Evolutionary conservation across 441 rosid species (phyloP).

Genomic region (Mallotus japonicus): DNA sequence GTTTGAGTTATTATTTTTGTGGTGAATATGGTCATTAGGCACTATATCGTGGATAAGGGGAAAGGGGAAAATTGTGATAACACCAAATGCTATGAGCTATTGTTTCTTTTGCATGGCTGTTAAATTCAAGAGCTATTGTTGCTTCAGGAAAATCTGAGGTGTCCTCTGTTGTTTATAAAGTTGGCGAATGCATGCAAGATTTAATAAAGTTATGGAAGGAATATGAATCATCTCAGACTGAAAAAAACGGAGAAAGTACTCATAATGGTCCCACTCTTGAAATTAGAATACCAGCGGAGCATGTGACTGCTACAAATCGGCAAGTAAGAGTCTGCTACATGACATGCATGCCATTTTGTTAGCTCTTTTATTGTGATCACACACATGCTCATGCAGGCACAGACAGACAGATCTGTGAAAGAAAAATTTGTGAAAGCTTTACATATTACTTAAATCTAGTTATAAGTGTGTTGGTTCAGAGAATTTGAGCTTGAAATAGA

Average conservation of each 20-base stretch:
- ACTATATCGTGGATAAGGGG: constrained; percentile 9
- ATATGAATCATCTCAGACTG: constrained; percentile 64
- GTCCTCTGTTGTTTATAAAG: constrained; percentile 82
- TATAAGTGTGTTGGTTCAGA: too few species aligned
- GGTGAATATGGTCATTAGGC: constrained; percentile 21
- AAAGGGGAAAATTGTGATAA: constrained; percentile 1
- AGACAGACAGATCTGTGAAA: too few species aligned
- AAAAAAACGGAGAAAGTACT: constrained; percentile 62
- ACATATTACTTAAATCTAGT: too few species aligned
- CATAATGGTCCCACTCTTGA: constrained; percentile 88
- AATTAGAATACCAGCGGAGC: constrained; percentile 91
- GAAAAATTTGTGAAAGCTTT: too few species aligned
- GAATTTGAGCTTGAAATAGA: neutral
- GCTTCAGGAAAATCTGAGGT: constrained; percentile 85
- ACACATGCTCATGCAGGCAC: too few species aligned
- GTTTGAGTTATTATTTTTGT: constrained; percentile 12
- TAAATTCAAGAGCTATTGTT: constrained; percentile 30
- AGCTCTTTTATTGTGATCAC: neutral
- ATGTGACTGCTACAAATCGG: constrained; percentile 98
- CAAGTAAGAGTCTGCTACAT: constrained; percentile 59
- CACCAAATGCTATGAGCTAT: constrained; percentile 7
- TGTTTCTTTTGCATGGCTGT: constrained; percentile 13
- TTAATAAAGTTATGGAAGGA: constrained; percentile 93
- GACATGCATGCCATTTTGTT: neutral
- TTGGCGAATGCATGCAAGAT: constrained; percentile 99